Evolutionary conservation across 495 filamentous ascomycete species (phyloP).

Genomic region (Elasticomyces elasticus): DNA sequence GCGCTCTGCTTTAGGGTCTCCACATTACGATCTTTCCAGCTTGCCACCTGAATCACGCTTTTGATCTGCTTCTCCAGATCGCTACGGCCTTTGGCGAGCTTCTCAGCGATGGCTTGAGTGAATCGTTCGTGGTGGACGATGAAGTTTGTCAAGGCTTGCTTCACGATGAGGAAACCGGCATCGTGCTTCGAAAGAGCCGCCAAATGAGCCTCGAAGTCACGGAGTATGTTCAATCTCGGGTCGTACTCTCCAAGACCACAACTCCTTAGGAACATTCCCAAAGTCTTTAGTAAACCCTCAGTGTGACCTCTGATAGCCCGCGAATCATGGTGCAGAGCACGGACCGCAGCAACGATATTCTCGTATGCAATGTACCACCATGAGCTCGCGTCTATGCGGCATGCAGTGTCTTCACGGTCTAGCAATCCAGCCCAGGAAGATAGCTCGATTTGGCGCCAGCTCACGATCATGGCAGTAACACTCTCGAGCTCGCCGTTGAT

Average conservation of each 20-base stretch:
- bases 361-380: slow-evolving; percentile 99
- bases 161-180: slow-evolving; percentile 42
- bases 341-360: slow-evolving; percentile 57
- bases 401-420: slow-evolving; percentile 69
- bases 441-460: slow-evolving; percentile 83
- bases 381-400: slow-evolving; percentile 60
- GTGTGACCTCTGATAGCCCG: slow-evolving; percentile 53
- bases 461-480: slow-evolving; percentile 64
- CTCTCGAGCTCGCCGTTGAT: slow-evolving; percentile 58
- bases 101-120: slow-evolving; percentile 49
- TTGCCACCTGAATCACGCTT: slow-evolving; percentile 75
- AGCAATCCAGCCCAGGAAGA: slow-evolving; percentile 87
- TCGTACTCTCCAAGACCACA: slow-evolving; percentile 72
- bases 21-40: slow-evolving; percentile 96
- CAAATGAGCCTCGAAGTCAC: slow-evolving; percentile 57
- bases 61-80: slow-evolving; percentile 76
- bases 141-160: slow-evolving; percentile 64
- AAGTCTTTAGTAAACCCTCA: slow-evolving; percentile 54
- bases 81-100: slow-evolving; percentile 50
- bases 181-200: slow-evolving; percentile 46
- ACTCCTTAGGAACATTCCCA: slow-evolving; percentile 64
- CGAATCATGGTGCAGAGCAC: slow-evolving; percentile 36
- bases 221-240: slow-evolving; percentile 60
- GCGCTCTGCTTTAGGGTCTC: slow-evolving; percentile 78
- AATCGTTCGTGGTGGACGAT: slow-evolving; percentile 62